Percentiles rank a stretch among this genome's conserved stretches.
Evolutionary conservation across 176 grass and related monocot species (phyloP).

Genomic region (Pontederia paniculata): DNA sequence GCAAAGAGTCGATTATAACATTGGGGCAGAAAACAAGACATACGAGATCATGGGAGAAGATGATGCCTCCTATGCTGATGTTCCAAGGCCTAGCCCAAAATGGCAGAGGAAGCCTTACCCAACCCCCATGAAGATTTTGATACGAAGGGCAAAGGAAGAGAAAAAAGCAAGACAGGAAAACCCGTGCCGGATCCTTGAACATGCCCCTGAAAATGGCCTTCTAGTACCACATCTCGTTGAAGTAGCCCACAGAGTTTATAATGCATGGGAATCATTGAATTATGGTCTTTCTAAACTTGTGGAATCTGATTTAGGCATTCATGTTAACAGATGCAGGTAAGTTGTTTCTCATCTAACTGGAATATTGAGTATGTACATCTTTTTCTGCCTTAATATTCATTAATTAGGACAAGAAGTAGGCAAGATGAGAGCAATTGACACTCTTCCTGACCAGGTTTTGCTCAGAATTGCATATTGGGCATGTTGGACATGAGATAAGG

Average conservation of each 20-base stretch:
- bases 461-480: slow-evolving; percentile 42
- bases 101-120: slow-evolving; percentile 56
- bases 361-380: not conserved
- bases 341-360: not conserved
- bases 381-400: not conserved
- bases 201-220: slow-evolving; percentile 43
- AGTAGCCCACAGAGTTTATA: slow-evolving; percentile 46
- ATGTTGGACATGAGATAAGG: slow-evolving; percentile 42
- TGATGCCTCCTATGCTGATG: slow-evolving; percentile 24
- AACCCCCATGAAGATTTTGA: slow-evolving; percentile 52
- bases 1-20: not conserved
- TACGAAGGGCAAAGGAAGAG: slow-evolving; percentile 54
- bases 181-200: slow-evolving; percentile 50
- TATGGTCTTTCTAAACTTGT: slow-evolving; percentile 29
- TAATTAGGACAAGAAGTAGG: not conserved
- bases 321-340: slow-evolving; percentile 46
- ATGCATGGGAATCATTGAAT: slow-evolving; percentile 35
- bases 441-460: slow-evolving; percentile 33
- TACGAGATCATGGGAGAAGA: not conserved
- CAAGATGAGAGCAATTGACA: not conserved
- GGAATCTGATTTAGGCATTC: slow-evolving; percentile 21
- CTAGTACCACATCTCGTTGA: slow-evolving; percentile 35
- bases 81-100: slow-evolving; percentile 37
- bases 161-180: slow-evolving; percentile 27
- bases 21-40: not conserved